Evolutionary conservation across 2,329 filamentous ascomycete genomes (phyloP).

Genomic region (Trichoderma sp.): DNA sequence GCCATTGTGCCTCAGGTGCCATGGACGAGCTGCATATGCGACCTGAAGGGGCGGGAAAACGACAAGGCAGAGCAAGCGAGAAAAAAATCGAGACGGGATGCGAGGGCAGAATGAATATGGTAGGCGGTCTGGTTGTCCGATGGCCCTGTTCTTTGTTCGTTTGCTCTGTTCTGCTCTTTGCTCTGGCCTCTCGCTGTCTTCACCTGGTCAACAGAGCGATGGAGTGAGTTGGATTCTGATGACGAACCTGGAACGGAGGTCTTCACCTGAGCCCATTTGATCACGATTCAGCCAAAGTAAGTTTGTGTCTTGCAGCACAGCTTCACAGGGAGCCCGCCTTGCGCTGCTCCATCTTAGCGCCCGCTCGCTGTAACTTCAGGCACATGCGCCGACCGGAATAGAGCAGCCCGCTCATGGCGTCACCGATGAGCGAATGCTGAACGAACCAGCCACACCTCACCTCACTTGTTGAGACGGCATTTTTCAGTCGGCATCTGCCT

Average conservation of each 20-base stretch:
- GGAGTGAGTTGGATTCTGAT: neutral
- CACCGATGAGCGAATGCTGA: neutral
- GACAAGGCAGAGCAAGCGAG: neutral
- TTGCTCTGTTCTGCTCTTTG: neutral
- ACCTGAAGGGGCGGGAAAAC: neutral
- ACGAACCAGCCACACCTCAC: neutral
- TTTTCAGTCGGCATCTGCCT: neutral
- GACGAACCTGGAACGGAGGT: no score
- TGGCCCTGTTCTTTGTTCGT: no score
- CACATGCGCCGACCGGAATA: neutral
- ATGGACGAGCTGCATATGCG: neutral
- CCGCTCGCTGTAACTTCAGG: neutral
- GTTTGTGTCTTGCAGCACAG: no score
- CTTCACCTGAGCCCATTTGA: no score
- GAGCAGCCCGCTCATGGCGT: neutral
- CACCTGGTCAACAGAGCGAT: neutral
- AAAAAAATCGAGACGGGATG: neutral
- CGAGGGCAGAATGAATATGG: no score
- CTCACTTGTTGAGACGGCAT: neutral
- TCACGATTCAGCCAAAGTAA: no score
- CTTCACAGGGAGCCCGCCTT: neutral
- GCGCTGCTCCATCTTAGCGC: neutral
- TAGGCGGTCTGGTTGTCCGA: no score
- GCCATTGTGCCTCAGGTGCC: conserved; percentile 3
- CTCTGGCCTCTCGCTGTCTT: neutral